A percentile compares a stretch with the other conserved stretches of the same genome.
Conservation (phyloP, 2,329 filamentous ascomycete species). For the Apiospora sp. region DNA sequence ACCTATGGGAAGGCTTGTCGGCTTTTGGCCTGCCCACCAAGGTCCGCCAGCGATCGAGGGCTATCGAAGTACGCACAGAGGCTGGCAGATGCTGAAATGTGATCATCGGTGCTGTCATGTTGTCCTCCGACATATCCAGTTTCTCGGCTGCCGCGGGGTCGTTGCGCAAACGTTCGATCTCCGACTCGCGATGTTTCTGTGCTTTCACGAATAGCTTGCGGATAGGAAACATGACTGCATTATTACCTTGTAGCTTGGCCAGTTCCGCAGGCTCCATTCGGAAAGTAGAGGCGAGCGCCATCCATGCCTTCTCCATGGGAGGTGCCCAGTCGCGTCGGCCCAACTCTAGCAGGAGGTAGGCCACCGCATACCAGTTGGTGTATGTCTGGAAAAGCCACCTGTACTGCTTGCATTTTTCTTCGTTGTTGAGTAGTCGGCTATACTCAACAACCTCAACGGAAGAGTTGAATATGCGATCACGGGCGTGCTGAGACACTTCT, state of each 20-base stretch:
- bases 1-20: conserved; percentile 28
- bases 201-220: conserved; percentile 63
- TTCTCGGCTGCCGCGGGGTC: conserved; percentile 58
- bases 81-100: conserved; percentile 56
- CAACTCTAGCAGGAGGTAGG: conserved; percentile 62
- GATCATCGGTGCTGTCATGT: conserved; percentile 13
- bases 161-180: conserved; percentile 56
- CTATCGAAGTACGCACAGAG: conserved; percentile 53
- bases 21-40: conserved; percentile 49
- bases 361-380: conserved; percentile 66
- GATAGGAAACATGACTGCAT: conserved; percentile 61
- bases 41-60: conserved; percentile 60
- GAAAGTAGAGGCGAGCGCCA: conserved; percentile 50
- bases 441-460: conserved; percentile 65
- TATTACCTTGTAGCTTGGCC: conserved; percentile 53
- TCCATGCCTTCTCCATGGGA: conserved; percentile 59
- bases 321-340: conserved; percentile 58
- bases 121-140: conserved; percentile 57
- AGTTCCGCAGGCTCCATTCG: conserved; percentile 52
- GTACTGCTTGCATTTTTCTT: conserved; percentile 57
- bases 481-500: conserved; percentile 47
- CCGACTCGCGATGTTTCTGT: conserved; percentile 57
- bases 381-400: conserved; percentile 68
- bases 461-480: conserved; percentile 55
- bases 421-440: conserved; percentile 60